Evolutionary conservation across 345 rosid species (phyloP).

Genomic region (Eucalyptus erythrocorys): DNA sequence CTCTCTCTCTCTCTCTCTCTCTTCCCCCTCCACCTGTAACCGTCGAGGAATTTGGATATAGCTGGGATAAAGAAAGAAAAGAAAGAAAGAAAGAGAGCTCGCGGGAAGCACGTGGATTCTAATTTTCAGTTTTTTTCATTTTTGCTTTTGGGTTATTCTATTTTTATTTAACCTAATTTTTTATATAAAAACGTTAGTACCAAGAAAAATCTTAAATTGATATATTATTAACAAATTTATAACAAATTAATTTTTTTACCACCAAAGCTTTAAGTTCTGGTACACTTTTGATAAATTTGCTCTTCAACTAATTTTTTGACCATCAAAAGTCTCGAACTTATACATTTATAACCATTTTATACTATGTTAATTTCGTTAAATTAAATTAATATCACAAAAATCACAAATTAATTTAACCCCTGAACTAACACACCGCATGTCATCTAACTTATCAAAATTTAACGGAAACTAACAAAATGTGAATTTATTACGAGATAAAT

Average conservation of each 20-base stretch:
- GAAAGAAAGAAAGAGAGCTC: neutral
- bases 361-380: fast-evolving
- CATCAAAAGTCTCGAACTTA: fast-evolving
- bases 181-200: fast-evolving
- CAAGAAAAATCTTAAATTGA: fast-evolving
- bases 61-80: neutral
- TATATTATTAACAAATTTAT: fast-evolving
- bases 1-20: neutral
- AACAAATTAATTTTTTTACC: fast-evolving
- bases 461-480: fast-evolving
- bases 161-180: neutral
- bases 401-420: neutral
- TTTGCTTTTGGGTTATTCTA: neutral
- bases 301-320: fast-evolving
- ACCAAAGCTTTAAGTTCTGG: fast-evolving
- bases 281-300: no score
- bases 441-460: no score
- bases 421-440: fast-evolving
- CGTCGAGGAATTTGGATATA: neutral
- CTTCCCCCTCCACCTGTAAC: neutral
- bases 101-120: neutral
- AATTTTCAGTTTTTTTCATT: neutral
- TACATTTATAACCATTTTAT: fast-evolving
- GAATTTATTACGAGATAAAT: fast-evolving
- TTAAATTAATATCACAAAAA: no score